Evolutionary conservation across 2,329 filamentous ascomycete species (phyloP), one percentile per base, ranked within the genome.

Genomic region (Aspergillus sp.): DNA sequence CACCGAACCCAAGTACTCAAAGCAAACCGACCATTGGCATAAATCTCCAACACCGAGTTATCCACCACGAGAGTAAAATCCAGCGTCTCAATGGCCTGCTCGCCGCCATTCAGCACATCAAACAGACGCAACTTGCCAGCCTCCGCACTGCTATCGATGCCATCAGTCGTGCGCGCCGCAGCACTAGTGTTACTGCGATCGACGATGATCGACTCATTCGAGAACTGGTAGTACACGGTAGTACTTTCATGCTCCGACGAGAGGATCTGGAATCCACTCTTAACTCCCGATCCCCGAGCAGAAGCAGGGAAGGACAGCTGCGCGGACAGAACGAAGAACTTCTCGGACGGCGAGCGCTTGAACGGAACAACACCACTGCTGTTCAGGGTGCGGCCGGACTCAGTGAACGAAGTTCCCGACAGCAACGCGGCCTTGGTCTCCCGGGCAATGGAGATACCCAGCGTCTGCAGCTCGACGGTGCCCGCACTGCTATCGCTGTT

Each of bases 11-110:
- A 67, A 5, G 65, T 67, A 30, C 63, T 54, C 38, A 67, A 21
- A 3, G 63, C 63, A 38, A 67, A 67, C 2, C 65, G 61, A 13
- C 65, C 65, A 39, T 67, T 67, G n/a, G 65, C 65, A 55, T 65
- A 66, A 1, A 66, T 28, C 39, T 67, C 65, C 6, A 67, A 47
- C 1, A 67, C 51, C 1, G 59, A 52, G 19, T 64, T 67, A 25
- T 67, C 65, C 36, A 65, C 63, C 8, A 66, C 59, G n/a, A 67
- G 49, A 9, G 63, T 67, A 13, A 67, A 61, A 13, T 63, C 64
- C 58, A 67, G 36, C 0, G 58, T 62, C 56, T 67, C 65, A 9
- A 67, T 47, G 7, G 54, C 10, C 9, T 62, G 41, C 17, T 55
- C 43, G 2, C 59, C 43, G 1, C 19, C 10, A 12, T 50, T 36